Evolutionary conservation across 768 basidiomycete species (phyloP).

Genomic region (Gymnopilus dilepis): DNA sequence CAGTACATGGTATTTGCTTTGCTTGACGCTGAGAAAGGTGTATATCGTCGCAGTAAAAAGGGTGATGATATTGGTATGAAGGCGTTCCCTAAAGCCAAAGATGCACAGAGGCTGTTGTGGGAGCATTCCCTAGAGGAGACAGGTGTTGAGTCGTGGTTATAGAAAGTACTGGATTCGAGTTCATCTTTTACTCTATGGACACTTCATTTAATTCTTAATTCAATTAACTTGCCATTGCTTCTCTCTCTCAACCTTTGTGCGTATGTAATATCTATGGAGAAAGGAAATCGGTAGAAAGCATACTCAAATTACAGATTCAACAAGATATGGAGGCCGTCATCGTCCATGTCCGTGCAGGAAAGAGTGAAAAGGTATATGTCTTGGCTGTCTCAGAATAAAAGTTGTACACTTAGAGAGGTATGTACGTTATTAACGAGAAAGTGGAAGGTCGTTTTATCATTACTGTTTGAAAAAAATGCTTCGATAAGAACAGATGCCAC

Average conservation of each 20-base stretch:
- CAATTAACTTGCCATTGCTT: not conserved
- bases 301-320: conserved; percentile 19
- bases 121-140: conserved; percentile 19
- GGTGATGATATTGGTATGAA: conserved; percentile 29
- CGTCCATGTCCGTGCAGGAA: conserved; percentile 22
- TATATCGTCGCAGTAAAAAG: conserved; percentile 22
- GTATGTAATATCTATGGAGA: not conserved
- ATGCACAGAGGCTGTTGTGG: conserved; percentile 21
- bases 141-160: not conserved
- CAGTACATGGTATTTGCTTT: conserved; percentile 40
- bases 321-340: conserved; percentile 12
- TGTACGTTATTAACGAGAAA: conserved; percentile 39
- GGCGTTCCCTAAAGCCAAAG: conserved; percentile 20
- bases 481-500: not conserved
- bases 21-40: conserved; percentile 28
- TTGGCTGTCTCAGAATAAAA: conserved; percentile 32
- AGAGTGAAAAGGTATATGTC: conserved; percentile 35
- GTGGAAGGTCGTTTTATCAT: conserved; percentile 34
- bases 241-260: not conserved
- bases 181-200: too few species aligned
- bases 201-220: not conserved
- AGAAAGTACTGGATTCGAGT: too few species aligned
- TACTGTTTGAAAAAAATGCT: conserved; percentile 6
- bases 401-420: conserved; percentile 37
- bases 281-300: conserved; percentile 13